Percentiles rank a stretch among this genome's conserved stretches.
Conservation (phyloP, 306 rosid species). For the Glycine latifolia region DNA sequence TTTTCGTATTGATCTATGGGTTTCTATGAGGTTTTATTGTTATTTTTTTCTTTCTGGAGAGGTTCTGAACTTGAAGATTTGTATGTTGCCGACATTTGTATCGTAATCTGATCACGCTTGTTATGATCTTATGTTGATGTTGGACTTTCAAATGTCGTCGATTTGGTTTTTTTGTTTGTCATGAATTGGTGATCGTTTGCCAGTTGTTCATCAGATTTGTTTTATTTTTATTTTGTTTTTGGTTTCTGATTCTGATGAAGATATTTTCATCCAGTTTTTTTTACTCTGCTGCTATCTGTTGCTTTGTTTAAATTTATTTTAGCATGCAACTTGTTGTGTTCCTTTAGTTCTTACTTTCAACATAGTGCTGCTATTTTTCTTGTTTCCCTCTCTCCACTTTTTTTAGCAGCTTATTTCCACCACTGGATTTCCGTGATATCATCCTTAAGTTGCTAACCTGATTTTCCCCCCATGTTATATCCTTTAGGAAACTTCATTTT, state of each 20-base stretch:
- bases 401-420: constrained; percentile 30
- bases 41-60: background rate
- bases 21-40: constrained; percentile 12
- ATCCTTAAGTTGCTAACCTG: constrained; percentile 9
- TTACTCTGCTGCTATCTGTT: constrained; percentile 19
- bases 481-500: background rate
- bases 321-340: constrained; percentile 2
- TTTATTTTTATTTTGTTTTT: background rate
- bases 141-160: constrained; percentile 1
- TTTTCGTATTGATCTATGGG: constrained; percentile 54
- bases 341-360: constrained; percentile 30
- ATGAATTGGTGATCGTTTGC: background rate
- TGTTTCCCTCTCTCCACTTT: constrained; percentile 12
- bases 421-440: constrained; percentile 16
- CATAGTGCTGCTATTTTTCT: constrained; percentile 16
- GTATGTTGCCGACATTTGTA: constrained; percentile 39
- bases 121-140: constrained; percentile 36
- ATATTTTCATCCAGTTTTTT: background rate
- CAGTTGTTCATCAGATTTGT: constrained; percentile 31
- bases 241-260: constrained; percentile 22
- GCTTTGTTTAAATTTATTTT: constrained; percentile 28
- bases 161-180: background rate
- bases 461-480: background rate
- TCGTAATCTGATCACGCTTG: constrained; percentile 21
- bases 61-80: constrained; percentile 44